A percentile compares a stretch with the other conserved stretches of the same genome.
phyloP scores from a whole-genome alignment of 2,329 filamentous ascomycete genomes.

The Lachnellula cervina region DNA sequence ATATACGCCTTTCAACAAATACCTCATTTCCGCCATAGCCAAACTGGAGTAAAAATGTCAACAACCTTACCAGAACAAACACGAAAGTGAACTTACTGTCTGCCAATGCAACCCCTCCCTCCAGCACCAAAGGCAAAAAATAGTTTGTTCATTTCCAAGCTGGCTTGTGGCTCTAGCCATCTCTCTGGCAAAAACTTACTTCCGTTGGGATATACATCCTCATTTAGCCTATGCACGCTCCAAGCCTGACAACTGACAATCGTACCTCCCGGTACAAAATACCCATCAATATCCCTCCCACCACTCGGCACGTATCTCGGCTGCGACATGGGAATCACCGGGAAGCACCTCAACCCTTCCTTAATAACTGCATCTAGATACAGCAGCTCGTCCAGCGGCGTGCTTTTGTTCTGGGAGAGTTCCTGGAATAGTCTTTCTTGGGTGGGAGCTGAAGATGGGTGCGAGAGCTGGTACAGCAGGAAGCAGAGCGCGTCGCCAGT shows the following conservation, averaged over 20 bases:
- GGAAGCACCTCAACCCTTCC: constrained; percentile 58
- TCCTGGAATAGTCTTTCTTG: constrained; percentile 52
- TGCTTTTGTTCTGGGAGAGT: constrained; percentile 37
- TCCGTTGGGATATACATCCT: constrained; percentile 70
- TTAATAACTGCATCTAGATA: constrained; percentile 60
- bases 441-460: constrained; percentile 46
- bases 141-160: constrained; percentile 60
- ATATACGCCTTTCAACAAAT: constrained; percentile 56
- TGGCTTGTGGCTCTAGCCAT: constrained; percentile 72
- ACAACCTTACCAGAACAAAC: not conserved
- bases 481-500: constrained; percentile 67
- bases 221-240: constrained; percentile 54
- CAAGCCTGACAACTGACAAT: constrained; percentile 58
- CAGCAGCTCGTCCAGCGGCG: constrained; percentile 44
- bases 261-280: constrained; percentile 47
- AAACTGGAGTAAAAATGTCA: constrained; percentile 31
- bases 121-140: constrained; percentile 65
- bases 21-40: constrained; percentile 64
- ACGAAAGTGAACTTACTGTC: constrained; percentile 49
- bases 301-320: constrained; percentile 53
- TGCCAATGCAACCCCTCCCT: constrained; percentile 60
- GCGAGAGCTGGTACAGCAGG: constrained; percentile 66
- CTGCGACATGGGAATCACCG: constrained; percentile 63
- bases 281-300: constrained; percentile 52
- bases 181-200: constrained; percentile 75